phyloP scores from a whole-genome alignment of 345 rosid genomes.

The Salix exigua region DNA sequence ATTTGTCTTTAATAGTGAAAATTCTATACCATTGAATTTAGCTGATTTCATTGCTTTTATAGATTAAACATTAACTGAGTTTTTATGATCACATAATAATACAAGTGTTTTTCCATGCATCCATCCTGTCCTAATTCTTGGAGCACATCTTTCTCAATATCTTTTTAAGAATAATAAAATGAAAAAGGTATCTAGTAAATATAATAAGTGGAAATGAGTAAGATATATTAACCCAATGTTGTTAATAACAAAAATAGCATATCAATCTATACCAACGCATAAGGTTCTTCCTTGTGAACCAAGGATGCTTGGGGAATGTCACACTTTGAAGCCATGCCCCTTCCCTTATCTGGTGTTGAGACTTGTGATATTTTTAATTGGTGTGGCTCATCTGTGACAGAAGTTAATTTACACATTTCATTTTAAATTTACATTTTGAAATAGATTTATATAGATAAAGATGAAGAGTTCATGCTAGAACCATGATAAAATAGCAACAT shows the following conservation, averaged over 20 bases:
- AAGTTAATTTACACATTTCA: conserved; percentile 6
- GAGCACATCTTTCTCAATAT: too few species aligned
- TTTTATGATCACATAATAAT: too few species aligned
- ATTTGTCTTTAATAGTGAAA: too few species aligned
- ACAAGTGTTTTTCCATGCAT: too few species aligned
- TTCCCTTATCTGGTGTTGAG: conserved; percentile 60
- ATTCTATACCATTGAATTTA: too few species aligned
- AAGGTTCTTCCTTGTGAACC: conserved; percentile 71
- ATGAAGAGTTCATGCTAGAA: neutral
- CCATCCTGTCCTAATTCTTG: too few species aligned
- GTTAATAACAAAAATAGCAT: neutral
- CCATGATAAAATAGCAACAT: neutral
- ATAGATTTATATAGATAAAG: neutral
- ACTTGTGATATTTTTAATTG: conserved; percentile 44
- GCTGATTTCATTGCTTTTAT: too few species aligned
- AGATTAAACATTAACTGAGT: too few species aligned
- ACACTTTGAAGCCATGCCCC: conserved; percentile 58
- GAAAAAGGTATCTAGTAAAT: neutral
- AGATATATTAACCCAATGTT: neutral
- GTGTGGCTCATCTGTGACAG: conserved; percentile 38
- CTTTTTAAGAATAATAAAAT: too few species aligned
- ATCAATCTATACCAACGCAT: conserved; percentile 48
- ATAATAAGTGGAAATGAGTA: neutral
- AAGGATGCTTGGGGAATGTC: conserved; percentile 67
- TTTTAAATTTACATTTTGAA: conserved; percentile 2